Base-by-base conservation (phyloP, 2,329 filamentous ascomycete species). In the Leptographium lundbergii region DNA sequence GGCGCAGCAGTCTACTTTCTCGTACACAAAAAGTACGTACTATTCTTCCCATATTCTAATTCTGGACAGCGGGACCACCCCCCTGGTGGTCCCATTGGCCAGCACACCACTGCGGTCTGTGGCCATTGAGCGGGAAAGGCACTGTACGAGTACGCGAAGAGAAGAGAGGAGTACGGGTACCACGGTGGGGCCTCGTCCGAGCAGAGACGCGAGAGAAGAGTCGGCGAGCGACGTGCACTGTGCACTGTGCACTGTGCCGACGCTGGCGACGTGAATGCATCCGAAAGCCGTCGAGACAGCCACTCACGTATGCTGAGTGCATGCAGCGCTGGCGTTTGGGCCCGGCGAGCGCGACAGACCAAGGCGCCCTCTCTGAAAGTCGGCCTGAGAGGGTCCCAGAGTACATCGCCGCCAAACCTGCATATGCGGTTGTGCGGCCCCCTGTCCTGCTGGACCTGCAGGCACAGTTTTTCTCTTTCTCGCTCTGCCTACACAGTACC, bases 381-480 rank as follows among this genome's bases (percentile, higher is more conserved):
- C 10, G 9, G 39, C 39, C 32, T 56, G 36, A 22, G 42, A 45
- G 42, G 42, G 42, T 45, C 42, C 42, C 19, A 2, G 27, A 17
- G 54, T 50, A 48, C 14, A 22, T 57, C 47, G 36, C 56, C 45
- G 53, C 59, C 53, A 59, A 45, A 45, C 53, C 36, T 59, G 56
- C 60, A 61, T 60, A 58, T 57, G 57, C 54, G 47, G 29, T n/a
- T 39, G 32, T 55, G 39, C 25, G 57, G 42, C 25, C 36, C 60
- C 60, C 54, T 57, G 60, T 55, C 57, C 55, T 51, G 57, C 60
- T 61, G 59, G 59, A 59, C 57, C 55, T 45, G 53, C 34, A 54
- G 56, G 59, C 57, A 59, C 54, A 51, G 36, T 54, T 50, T 34
- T 36, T 39, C 36, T 53, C 29, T 56, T n/a, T 24, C 39, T 19